phyloP scores from a whole-genome alignment of 2,329 filamentous ascomycete genomes.

The Fusarium sp. region DNA sequence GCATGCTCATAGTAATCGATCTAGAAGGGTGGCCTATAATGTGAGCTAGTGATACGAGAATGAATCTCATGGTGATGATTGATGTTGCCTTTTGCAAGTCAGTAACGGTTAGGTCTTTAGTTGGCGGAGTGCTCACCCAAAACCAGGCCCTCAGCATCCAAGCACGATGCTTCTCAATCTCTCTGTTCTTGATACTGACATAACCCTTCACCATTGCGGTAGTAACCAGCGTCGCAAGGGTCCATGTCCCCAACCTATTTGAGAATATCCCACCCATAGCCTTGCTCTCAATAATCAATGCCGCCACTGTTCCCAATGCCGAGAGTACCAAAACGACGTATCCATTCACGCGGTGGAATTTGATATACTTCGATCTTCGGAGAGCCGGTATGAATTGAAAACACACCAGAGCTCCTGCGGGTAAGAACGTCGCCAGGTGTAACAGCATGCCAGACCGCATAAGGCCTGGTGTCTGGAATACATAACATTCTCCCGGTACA shows the following conservation, averaged over 20 bases:
- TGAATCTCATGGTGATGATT: constrained; percentile 17
- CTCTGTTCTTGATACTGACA: background rate
- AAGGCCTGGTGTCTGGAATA: constrained; percentile 1
- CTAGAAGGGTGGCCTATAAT: background rate
- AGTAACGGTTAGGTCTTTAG: rapidly evolving
- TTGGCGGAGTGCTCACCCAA: background rate
- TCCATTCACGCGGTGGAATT: constrained; percentile 8
- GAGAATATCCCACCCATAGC: constrained; percentile 2
- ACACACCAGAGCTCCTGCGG: constrained; percentile 8
- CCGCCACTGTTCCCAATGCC: background rate
- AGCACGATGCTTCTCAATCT: background rate
- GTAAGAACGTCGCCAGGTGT: constrained; percentile 8
- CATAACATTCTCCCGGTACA: background rate
- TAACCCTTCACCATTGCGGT: background rate
- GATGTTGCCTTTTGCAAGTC: constrained; percentile 4
- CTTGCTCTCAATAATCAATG: background rate
- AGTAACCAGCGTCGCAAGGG: background rate
- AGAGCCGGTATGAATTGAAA: constrained; percentile 14
- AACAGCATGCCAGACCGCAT: constrained; percentile 3
- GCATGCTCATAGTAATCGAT: background rate
- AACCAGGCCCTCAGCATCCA: constrained; percentile 28
- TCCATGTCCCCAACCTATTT: background rate
- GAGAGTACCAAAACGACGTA: background rate
- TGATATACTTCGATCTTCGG: background rate
- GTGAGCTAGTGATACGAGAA: background rate